These are phyloP conservation scores for Teunomyces barrocoloradensis DNA, from an alignment of 805 yeast species.

Conservation along the genomic window DNA sequence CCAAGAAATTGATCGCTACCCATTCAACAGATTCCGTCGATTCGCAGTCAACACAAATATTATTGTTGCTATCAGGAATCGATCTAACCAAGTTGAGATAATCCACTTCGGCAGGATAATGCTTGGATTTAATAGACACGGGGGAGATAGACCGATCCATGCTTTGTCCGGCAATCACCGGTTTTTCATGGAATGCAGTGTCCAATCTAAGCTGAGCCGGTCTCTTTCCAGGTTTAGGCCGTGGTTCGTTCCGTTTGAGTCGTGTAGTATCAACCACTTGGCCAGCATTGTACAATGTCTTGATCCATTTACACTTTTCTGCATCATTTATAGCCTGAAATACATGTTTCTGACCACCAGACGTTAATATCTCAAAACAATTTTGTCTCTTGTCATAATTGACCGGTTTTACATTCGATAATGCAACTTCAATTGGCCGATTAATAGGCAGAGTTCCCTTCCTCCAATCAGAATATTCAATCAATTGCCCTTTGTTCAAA, in stretches of 20 bases:
- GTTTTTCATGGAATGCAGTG: conserved; percentile 14
- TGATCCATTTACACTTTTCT: conserved; percentile 70
- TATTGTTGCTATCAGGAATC: conserved; percentile 51
- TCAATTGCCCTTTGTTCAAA: conserved; percentile 61
- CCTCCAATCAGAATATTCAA: conserved; percentile 80
- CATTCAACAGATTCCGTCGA: conserved; percentile 68
- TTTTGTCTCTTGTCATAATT: conserved; percentile 45
- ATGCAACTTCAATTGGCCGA: conserved; percentile 67
- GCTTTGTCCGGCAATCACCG: conserved; percentile 11
- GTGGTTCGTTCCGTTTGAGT: conserved; percentile 9
- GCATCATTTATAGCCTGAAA: conserved; percentile 72
- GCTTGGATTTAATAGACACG: conserved; percentile 23
- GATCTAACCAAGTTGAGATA: conserved; percentile 39
- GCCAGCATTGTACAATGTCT: conserved; percentile 58
- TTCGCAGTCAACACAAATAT: conserved; percentile 78
- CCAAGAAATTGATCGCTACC: conserved; percentile 75
- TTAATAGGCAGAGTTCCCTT: conserved; percentile 59
- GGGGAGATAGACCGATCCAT: conserved; percentile 21
- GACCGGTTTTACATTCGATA: conserved; percentile 58
- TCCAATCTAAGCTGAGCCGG: conserved; percentile 8
- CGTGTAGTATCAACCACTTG: conserved; percentile 35
- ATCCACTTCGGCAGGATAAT: conserved; percentile 17
- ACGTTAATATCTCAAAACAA: conserved; percentile 77
- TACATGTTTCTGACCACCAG: conserved; percentile 60
- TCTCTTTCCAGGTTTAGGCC: background rate